These are phyloP conservation scores for Cercospora sesami DNA, from an alignment of 2,329 filamentous ascomycete species.

Conservation along the genomic window DNA sequence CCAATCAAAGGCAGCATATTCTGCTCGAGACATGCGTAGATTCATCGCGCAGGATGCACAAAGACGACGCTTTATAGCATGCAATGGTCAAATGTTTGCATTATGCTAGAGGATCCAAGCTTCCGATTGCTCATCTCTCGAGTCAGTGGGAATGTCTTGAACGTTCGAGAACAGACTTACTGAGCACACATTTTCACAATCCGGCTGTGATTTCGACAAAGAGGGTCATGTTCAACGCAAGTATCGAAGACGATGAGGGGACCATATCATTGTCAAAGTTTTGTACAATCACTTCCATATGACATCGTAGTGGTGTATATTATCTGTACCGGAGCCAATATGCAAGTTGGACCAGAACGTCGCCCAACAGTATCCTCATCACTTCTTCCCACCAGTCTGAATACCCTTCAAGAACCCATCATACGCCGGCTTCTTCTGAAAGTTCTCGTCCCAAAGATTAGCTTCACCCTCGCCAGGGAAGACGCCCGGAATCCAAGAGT, in stretches of 20 bases:
- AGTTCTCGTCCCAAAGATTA: conserved; percentile 48
- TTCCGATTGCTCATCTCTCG: too few relatives aligned
- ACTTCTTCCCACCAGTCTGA: conserved; percentile 1
- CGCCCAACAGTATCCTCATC: neutral
- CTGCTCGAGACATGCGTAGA: neutral
- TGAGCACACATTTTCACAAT: too few relatives aligned
- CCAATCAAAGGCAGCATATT: neutral
- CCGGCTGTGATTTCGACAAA: too few relatives aligned
- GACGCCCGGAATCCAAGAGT: conserved; percentile 43
- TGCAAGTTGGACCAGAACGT: neutral
- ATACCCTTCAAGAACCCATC: conserved; percentile 17
- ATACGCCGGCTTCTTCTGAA: conserved; percentile 51
- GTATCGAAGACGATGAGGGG: too few relatives aligned
- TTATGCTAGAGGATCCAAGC: neutral
- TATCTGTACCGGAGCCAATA: too few relatives aligned
- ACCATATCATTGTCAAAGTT: too few relatives aligned
- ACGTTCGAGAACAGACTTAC: neutral
- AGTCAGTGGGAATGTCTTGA: neutral
- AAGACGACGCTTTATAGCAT: neutral
- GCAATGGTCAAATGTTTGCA: neutral
- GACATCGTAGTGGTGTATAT: too few relatives aligned
- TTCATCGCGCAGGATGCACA: neutral
- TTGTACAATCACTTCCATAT: too few relatives aligned
- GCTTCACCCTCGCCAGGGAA: conserved; percentile 43
- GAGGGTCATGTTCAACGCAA: too few relatives aligned